Evolutionary conservation across 192 early-diverging fungal species (phyloP).

Genomic region (Coemansia sp.): DNA sequence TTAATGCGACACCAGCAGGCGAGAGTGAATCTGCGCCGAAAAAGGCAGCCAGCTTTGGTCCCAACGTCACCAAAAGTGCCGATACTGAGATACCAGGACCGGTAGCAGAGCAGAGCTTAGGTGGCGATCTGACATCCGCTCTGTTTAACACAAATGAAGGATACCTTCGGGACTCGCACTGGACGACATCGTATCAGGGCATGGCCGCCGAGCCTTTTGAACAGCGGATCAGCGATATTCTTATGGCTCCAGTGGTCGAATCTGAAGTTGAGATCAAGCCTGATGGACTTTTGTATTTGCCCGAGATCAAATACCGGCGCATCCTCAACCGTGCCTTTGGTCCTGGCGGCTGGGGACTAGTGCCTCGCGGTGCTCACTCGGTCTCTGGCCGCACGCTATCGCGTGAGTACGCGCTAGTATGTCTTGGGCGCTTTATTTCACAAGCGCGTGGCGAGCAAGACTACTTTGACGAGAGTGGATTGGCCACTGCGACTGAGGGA

Average conservation of each 20-base stretch:
- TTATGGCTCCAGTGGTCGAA: slow-evolving; percentile 70
- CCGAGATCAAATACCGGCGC: slow-evolving; percentile 97
- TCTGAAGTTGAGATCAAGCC: slow-evolving; percentile 91
- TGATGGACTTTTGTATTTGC: slow-evolving; percentile 91
- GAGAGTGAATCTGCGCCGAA: not conserved
- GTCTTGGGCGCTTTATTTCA: slow-evolving; percentile 84
- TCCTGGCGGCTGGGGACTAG: slow-evolving; percentile 87
- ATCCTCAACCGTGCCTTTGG: slow-evolving; percentile 94
- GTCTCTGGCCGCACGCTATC: slow-evolving; percentile 74
- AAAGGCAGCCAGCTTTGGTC: not conserved
- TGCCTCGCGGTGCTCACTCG: slow-evolving; percentile 86
- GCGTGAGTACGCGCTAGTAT: slow-evolving; percentile 89
- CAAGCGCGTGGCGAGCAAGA: slow-evolving; percentile 94
- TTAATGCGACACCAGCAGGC: not conserved
- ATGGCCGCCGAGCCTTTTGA: slow-evolving; percentile 75
- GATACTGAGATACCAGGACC: slow-evolving; percentile 3
- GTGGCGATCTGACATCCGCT: slow-evolving; percentile 28
- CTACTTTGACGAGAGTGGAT: slow-evolving; percentile 71
- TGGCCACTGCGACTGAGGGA: slow-evolving; percentile 84
- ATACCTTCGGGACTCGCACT: slow-evolving; percentile 49
- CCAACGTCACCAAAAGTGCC: not conserved
- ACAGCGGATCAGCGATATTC: slow-evolving; percentile 62
- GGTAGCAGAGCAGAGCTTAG: slow-evolving; percentile 1
- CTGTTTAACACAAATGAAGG: slow-evolving; percentile 47
- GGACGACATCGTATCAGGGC: slow-evolving; percentile 74